Evolutionary conservation across 768 basidiomycete species (phyloP), one percentile per base, ranked within the genome.

Genomic region (Cystobasidium ongulense): DNA sequence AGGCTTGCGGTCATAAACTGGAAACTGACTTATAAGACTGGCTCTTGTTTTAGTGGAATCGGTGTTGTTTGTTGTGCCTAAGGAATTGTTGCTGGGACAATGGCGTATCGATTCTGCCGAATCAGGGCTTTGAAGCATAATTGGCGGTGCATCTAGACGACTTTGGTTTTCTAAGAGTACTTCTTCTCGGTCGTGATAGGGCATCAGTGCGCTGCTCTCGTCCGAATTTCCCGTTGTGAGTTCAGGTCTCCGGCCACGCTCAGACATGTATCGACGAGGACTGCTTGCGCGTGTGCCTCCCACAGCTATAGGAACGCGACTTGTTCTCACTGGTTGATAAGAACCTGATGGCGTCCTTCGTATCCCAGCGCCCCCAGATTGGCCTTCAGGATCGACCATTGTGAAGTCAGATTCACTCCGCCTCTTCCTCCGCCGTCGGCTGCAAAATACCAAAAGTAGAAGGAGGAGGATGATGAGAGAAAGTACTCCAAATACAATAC

Each of bases 21-120:
- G 68, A 27, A 59, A 59, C 27, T 71, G 68, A 18, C 33, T 52
- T n/a, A 59, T 57, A 54, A 57, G 68, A 23, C 25, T 57, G 1
- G n/a, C 33, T 54, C 52, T 25, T 36, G 68, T 57, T 27, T 11
- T 46, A n/a, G 68, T 59, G 3, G 68, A 59, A 2, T n/a, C 54
- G 25, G 43, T 46, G 17, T 67, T 67, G 41, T 25, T 17, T 13
- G 25, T 41, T 7, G 63, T 41, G 31, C 38, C 33, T 27, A 27
- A 21, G 3, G 63, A 36, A 41, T 41, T 27, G 25, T 35, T 38
- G 25, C 41, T 64, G 25, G 35, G 33, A 15, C 35, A 35, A 15
- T 64, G 31, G 4, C 63, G 29, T 2, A 41, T 2, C 11, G 35
- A 27, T 11, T 13, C 63, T 4, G 10, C 63, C 1, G 39, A 38